Evolutionary conservation across 2,329 filamentous ascomycete species (phyloP), one percentile per base, ranked within the genome.

Genomic region (Exophiala sideris): DNA sequence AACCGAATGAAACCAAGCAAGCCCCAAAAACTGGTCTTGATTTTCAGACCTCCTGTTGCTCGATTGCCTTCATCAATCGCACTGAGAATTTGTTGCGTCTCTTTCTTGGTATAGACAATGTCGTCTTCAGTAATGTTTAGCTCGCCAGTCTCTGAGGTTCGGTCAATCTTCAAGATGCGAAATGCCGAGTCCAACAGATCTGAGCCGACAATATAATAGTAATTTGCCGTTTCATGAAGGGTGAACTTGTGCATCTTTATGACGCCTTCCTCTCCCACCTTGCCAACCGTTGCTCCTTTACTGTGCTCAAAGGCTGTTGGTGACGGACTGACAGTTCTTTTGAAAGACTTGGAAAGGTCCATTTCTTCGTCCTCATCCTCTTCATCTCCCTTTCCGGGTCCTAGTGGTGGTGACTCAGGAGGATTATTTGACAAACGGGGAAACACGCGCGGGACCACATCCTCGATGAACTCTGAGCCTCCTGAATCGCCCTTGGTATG

Each of bases 61-160:
- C 89, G 91, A 70, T 97, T 99, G 0, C 94, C 94, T 68, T 97
- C 89, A 65, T 97, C 91, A 53, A 99, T 95, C 12, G 91, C 88
- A 68, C 94, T 90, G 44, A 99, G 76, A n/a, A 97, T 79, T 70
- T 94, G 86, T 65, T 88, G 91, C 84, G 96, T 95, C 71, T 97
- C 90, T 68, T 87, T 86, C 67, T 91, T 89, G 45, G 85, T 91
- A 72, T 99, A 99, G 3, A 96, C 83, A 63, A 92, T 95, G 66
- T 95, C 94, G 75, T 99, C 94, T 70, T 99, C 94, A 11, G 87
- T 88, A 63, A 99, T 85, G 64, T 81, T 88, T 57, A 97, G 76
- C 65, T 92, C 89, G 61, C 79, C 88, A 66, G 80, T 81, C 62
- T 91, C 88, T 24, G 86, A 85, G 4, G 89, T 96, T 42, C 94